Percentiles rank a stretch among this genome's conserved stretches.
Evolutionary conservation across 2,329 filamentous ascomycete genomes (phyloP).

Genomic region (Falciphora oryzae): DNA sequence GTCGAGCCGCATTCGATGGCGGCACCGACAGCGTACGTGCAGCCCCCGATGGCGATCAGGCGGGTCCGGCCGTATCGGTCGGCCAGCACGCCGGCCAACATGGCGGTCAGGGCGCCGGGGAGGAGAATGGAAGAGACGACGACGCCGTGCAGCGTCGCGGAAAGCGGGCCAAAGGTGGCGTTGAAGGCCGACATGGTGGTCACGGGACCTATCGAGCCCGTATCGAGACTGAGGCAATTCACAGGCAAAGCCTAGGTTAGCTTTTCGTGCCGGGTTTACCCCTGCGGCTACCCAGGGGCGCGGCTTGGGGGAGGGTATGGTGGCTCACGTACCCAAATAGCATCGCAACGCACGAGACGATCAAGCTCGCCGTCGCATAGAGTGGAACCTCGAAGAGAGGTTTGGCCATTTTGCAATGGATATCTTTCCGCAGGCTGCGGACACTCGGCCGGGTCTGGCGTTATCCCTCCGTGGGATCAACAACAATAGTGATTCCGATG

Average conservation of each 20-base stretch:
- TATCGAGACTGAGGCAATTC: conserved; percentile 22
- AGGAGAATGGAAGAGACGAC: conserved; percentile 56
- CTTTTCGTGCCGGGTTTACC: neutral
- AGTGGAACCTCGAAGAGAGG: conserved; percentile 11
- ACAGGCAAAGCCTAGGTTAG: neutral
- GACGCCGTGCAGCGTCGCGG: conserved; percentile 50
- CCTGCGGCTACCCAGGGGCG: neutral
- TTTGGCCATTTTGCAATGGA: neutral
- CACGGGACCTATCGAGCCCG: conserved; percentile 53
- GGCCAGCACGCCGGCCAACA: conserved; percentile 50
- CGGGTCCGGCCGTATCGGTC: conserved; percentile 47
- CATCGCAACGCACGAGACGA: conserved; percentile 17
- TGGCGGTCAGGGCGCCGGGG: conserved; percentile 52
- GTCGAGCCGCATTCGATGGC: conserved; percentile 32
- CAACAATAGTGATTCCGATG: too few species aligned
- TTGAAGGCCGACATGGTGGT: conserved; percentile 51
- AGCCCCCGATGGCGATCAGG: conserved; percentile 45
- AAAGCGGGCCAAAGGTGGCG: conserved; percentile 43
- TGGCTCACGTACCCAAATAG: conserved; percentile 15
- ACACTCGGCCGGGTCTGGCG: too few species aligned
- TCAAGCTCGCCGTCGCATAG: conserved; percentile 17
- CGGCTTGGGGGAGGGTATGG: neutral
- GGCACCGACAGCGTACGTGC: conserved; percentile 47
- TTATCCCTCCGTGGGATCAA: too few species aligned
- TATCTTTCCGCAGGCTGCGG: too few species aligned